Conservation (phyloP, 139 green algal species). For the Coelastrella sp. region DNA sequence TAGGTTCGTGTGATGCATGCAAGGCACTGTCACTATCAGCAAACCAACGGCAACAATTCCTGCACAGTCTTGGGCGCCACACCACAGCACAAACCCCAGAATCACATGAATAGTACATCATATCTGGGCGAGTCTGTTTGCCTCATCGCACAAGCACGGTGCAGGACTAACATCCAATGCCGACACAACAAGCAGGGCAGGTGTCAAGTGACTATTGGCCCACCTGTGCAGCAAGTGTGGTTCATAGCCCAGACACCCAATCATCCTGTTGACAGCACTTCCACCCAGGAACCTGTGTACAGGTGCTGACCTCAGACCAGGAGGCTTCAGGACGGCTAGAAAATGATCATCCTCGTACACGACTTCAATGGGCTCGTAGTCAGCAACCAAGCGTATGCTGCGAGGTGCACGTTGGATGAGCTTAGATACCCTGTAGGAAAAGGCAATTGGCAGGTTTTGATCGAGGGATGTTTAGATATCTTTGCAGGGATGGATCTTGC, state of each 20-base stretch:
- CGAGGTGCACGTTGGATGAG: constrained; percentile 62
- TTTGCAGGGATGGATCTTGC: too few species aligned
- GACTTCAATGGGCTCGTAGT: constrained; percentile 49
- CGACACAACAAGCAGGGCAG: neutral
- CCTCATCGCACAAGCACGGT: too few species aligned
- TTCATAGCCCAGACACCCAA: constrained; percentile 36
- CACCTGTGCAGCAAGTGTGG: constrained; percentile 49
- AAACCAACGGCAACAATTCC: too few species aligned
- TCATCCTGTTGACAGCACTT: constrained; percentile 80
- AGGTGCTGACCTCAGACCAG: constrained; percentile 78
- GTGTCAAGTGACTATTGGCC: too few species aligned
- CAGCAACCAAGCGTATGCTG: constrained; percentile 69
- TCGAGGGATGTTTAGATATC: too few species aligned
- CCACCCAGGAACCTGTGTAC: constrained; percentile 79
- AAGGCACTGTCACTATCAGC: too few species aligned
- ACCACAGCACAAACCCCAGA: too few species aligned
- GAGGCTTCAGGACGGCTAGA: constrained; percentile 84
- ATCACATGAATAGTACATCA: too few species aligned
- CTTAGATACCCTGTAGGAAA: constrained; percentile 1
- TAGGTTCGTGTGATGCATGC: too few species aligned
- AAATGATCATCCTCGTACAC: constrained; percentile 83
- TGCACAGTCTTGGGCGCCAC: too few species aligned
- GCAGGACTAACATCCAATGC: too few species aligned
- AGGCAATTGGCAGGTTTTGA: neutral
- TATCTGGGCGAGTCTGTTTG: too few species aligned